Evolutionary conservation across 2,329 filamentous ascomycete genomes (phyloP), one percentile per base, ranked within the genome.

Genomic region (Helotiales sp.): DNA sequence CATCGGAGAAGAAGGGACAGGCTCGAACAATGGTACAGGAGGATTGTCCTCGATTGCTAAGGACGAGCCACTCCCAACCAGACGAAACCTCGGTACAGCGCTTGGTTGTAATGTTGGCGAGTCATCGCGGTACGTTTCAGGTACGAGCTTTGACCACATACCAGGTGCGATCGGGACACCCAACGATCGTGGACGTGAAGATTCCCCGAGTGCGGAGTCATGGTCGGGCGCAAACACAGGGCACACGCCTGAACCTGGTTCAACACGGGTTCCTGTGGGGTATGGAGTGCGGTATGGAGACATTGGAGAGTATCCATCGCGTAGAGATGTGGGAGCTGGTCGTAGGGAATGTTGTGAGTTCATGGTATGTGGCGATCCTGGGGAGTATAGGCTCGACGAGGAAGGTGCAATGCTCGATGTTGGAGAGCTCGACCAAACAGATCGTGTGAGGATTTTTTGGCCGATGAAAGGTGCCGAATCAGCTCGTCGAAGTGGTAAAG

Each of bases 301-400:
- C 19, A n/a, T 8, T 29, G 6, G 42, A 17, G 13, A 12, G 15
- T 12, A 12, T 9, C 19, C 5, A 29, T 19, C 9, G 42, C 27
- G 22, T 27, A 5, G 22, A 13, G 42, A 3, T 46, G 25, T 5
- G 9, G 42, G 42, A 3, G 42, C 3, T 5, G 38, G 38, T 2
- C 36, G 13, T 19, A 46, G 42, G 7, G 42, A 29, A 9, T 12
- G 19, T 46, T 22, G 4, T 9, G 8, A 46, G 3, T 15, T 19
- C 5, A 13, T 46, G 9, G 24, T 46, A 24, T 12, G n/a, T 2
- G 22, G 42, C 3, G 42, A 46, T 46, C 9, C 19, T 29, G 52
- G 42, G 5, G 54, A 52, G 24, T 40, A 25, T 9, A 57, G 12
- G 22, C 48, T 57, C 29, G 48, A 48, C 15, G 54, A 57, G 5